Evolutionary conservation across 495 filamentous ascomycete species (phyloP).

Genomic region (Hamigera avellanea): DNA sequence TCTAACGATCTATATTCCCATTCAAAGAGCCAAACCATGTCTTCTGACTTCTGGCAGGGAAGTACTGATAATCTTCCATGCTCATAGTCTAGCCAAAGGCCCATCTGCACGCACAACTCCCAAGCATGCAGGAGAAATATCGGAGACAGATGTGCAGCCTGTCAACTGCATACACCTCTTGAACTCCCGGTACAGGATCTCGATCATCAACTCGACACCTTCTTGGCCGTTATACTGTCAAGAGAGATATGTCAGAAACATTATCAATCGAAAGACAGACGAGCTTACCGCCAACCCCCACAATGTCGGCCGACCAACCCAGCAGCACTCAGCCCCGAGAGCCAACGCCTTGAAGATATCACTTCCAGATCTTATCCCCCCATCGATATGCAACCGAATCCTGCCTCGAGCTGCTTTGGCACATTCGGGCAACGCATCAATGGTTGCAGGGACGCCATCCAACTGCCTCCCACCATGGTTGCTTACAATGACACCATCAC

Average conservation of each 20-base stretch:
- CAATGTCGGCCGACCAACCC: slow-evolving; percentile 70
- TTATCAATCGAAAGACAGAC: slow-evolving; percentile 5
- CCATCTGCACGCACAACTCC: no score
- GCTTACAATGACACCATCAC: slow-evolving; percentile 79
- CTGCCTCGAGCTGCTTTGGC: slow-evolving; percentile 71
- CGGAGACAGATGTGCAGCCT: slow-evolving; percentile 19
- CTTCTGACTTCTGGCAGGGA: no score
- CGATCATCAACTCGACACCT: slow-evolving; percentile 25
- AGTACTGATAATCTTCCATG: no score
- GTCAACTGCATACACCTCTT: slow-evolving; percentile 26
- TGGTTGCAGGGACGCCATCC: slow-evolving; percentile 69
- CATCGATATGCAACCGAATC: slow-evolving; percentile 79
- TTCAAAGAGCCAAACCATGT: no score
- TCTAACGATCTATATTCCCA: no score
- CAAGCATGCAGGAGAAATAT: no score
- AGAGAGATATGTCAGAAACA: slow-evolving; percentile 5
- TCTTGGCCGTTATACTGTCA: slow-evolving; percentile 28
- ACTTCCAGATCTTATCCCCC: slow-evolving; percentile 74
- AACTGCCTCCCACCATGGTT: slow-evolving; percentile 93
- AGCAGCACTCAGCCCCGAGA: slow-evolving; percentile 71
- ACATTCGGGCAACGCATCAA: slow-evolving; percentile 79
- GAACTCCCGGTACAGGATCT: slow-evolving; percentile 26
- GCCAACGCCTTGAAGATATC: slow-evolving; percentile 94
- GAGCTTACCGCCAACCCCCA: slow-evolving; percentile 46
- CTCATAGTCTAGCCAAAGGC: no score